Base-by-base conservation (phyloP, 306 rosid species). In the Dryas alaskensis region DNA sequence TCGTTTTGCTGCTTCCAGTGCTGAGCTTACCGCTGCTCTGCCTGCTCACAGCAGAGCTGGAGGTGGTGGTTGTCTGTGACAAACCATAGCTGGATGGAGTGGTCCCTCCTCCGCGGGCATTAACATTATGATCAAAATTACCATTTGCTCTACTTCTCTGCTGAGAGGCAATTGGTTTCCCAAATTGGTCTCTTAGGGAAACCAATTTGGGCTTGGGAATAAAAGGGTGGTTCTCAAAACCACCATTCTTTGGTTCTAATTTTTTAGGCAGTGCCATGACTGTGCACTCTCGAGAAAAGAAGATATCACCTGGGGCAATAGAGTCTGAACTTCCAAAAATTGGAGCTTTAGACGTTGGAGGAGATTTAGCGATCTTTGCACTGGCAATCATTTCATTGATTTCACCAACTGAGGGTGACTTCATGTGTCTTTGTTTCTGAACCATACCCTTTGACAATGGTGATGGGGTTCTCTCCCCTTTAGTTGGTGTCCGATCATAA, bases 241-340 rank as follows among this genome's bases (percentile, higher is more conserved):
- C 76, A 79, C 72, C 77, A 42, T 79, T 79, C 66, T 81, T 79
- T 27, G 86, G 69, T 67, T 77, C 8, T 6, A 64, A 59, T 60
- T 65, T 58, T 49, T 73, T 80, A 39, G 78, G 81, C 27, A 61
- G 72, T 52, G 85, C 82, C 71, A 73, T 40, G 60, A 81, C 84
- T 63, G 57, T 78, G 78, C 74, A 73, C 48, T 93, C 96, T 0
- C 86, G 86, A 10, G 97, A 91, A 73, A 91, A 93, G 84, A 93
- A 93, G 73, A 93, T 88, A 71, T 91, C 94, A 66, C 92, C 98
- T 0, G 91, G 82, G 12, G 88, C 68, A 80, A 84, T 80, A 0
- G 96, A 91, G 11, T 87, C 98, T 4, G 83, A 79, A 50, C 87
- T 91, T 46, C 81, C 89, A 4, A 68, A 43, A 46, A 59, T 37